Conservation (phyloP, 2,329 filamentous ascomycete genomes). For the Lasiodiplodia gonubiensis region DNA sequence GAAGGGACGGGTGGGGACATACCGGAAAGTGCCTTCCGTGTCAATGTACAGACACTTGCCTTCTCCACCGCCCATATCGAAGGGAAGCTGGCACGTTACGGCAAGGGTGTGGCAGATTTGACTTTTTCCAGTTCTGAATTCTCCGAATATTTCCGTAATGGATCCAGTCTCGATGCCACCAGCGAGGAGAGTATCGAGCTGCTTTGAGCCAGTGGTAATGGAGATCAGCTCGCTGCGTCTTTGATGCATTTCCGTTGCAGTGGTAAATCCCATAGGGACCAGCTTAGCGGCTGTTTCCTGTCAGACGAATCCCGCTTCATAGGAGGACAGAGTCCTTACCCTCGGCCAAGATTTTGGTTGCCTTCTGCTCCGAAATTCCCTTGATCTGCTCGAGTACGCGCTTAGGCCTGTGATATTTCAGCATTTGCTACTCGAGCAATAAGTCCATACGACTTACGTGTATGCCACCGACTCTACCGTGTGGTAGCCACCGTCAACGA, state of each 20-base stretch:
- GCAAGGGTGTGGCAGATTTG: slow-evolving; percentile 99
- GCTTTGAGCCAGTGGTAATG: slow-evolving; percentile 97
- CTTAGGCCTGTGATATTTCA: slow-evolving; percentile 59
- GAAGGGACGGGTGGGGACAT: neutral
- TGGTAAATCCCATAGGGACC: slow-evolving; percentile 98
- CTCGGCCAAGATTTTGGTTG: slow-evolving; percentile 86
- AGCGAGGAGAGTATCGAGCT: slow-evolving; percentile 91
- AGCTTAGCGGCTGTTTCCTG: slow-evolving; percentile 77
- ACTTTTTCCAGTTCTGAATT: slow-evolving; percentile 97
- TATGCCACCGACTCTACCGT: slow-evolving; percentile 97
- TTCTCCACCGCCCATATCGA: slow-evolving; percentile 98
- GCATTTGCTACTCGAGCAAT: slow-evolving; percentile 22
- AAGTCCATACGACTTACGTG: slow-evolving; percentile 62
- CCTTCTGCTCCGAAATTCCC: slow-evolving; percentile 96
- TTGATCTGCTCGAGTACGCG: slow-evolving; percentile 92
- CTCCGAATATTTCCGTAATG: slow-evolving; percentile 96
- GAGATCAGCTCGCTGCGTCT: slow-evolving; percentile 96
- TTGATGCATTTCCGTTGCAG: slow-evolving; percentile 98
- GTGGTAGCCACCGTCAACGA: slow-evolving; percentile 90
- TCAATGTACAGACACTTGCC: slow-evolving; percentile 99
- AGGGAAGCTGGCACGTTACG: slow-evolving; percentile 95
- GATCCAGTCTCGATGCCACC: slow-evolving; percentile 96
- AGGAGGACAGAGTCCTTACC: slow-evolving; percentile 59
- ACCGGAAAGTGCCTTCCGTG: slow-evolving; percentile 90
- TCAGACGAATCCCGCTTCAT: slow-evolving; percentile 17